Conservation (phyloP, 2,329 filamentous ascomycete genomes). For the Verticillium tricorpus region DNA sequence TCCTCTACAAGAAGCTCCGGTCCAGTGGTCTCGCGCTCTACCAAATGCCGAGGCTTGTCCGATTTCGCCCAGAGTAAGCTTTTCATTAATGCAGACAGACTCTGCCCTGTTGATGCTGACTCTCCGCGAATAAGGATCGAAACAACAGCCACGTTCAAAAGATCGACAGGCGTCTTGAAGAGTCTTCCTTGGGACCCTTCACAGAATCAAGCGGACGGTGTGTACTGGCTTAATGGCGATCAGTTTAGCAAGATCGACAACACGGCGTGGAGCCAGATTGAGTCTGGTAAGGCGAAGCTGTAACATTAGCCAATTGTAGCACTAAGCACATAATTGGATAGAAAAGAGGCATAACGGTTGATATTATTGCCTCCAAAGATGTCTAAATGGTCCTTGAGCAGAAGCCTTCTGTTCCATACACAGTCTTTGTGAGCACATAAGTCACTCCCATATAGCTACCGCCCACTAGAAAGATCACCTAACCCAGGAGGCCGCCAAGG, state of each 20-base stretch:
- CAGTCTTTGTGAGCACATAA: no score
- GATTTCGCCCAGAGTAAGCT: not conserved
- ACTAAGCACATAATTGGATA: no score
- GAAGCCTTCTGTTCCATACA: no score
- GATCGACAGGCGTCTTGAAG: not conserved
- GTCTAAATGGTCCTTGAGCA: no score
- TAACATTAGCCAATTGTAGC: not conserved
- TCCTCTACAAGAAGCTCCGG: not conserved
- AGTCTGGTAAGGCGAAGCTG: not conserved
- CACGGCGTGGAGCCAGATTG: not conserved
- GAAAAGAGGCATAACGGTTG: no score
- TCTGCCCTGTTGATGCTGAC: not conserved
- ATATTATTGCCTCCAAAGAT: no score
- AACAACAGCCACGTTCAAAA: conserved; percentile 1
- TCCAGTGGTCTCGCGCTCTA: not conserved
- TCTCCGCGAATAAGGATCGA: not conserved
- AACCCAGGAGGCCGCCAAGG: not conserved
- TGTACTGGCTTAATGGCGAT: conserved; percentile 2
- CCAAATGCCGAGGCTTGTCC: conserved; percentile 1
- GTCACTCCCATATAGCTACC: no score
- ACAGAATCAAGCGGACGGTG: not conserved
- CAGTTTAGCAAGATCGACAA: conserved; percentile 1
- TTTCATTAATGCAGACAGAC: not conserved
- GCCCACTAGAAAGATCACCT: no score
- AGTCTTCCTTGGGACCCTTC: not conserved